phyloP scores from a whole-genome alignment of 768 basidiomycete species.

The Suillus ampliporus region DNA sequence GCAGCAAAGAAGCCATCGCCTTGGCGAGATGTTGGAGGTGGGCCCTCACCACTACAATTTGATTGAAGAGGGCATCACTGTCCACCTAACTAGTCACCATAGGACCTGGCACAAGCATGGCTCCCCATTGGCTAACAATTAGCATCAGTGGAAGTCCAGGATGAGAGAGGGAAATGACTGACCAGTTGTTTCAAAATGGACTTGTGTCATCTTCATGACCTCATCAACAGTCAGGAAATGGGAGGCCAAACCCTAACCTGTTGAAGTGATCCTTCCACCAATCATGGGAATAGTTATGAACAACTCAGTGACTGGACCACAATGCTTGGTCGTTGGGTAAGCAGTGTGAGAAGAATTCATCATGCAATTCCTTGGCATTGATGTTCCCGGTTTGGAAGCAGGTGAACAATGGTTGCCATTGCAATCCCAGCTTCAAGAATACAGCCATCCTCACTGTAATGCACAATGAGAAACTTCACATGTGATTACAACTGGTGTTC shows the following conservation, averaged over 20 bases:
- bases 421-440: too few relatives aligned
- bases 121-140: not conserved
- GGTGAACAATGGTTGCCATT: too few relatives aligned
- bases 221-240: accelerated
- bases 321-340: not conserved
- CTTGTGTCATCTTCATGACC: not conserved
- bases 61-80: not conserved
- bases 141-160: not conserved
- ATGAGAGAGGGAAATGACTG: not conserved
- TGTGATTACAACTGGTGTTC: too few relatives aligned
- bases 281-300: not conserved
- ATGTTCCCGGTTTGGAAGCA: accelerated
- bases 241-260: not conserved
- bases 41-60: not conserved
- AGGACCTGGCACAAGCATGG: not conserved
- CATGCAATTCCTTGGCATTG: not conserved
- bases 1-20: not conserved
- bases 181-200: not conserved
- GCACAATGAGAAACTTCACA: too few relatives aligned
- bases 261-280: not conserved
- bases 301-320: not conserved
- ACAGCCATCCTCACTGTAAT: too few relatives aligned
- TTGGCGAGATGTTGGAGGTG: not conserved
- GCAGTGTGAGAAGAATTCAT: not conserved
- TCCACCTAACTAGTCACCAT: not conserved